A percentile compares a stretch with the other conserved stretches of the same genome.
These are phyloP conservation scores for Geranium brycei DNA, from an alignment of 345 rosid species.

Conservation along the genomic window DNA sequence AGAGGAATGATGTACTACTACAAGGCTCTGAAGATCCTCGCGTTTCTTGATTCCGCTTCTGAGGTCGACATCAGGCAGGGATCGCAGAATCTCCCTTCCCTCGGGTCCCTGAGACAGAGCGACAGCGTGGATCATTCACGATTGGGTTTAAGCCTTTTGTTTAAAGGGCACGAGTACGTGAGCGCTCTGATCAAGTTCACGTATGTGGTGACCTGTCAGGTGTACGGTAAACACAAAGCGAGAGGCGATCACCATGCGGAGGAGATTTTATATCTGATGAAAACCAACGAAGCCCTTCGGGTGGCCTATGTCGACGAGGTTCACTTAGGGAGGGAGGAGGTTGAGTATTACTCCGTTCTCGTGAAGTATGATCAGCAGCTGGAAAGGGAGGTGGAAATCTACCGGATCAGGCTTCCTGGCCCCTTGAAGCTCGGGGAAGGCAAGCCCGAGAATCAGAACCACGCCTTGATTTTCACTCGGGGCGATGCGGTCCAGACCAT, in stretches of 20 bases:
- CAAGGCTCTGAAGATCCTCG: slow-evolving; percentile 73
- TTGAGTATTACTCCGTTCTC: slow-evolving; percentile 66
- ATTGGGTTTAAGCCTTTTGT: slow-evolving; percentile 41
- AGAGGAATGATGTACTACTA: slow-evolving; percentile 94
- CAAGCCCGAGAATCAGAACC: slow-evolving; percentile 94
- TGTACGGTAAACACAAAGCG: slow-evolving; percentile 67
- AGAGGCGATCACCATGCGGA: slow-evolving; percentile 65
- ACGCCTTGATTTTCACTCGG: slow-evolving; percentile 82
- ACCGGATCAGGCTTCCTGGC: slow-evolving; percentile 79
- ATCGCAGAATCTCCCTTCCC: slow-evolving; percentile 32
- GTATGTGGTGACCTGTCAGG: slow-evolving; percentile 73
- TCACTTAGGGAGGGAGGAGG: slow-evolving; percentile 36
- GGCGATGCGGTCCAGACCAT: slow-evolving; percentile 94
- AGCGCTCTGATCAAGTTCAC: slow-evolving; percentile 76
- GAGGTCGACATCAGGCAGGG: slow-evolving; percentile 70
- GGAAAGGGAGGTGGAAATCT: slow-evolving; percentile 75
- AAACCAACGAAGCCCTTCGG: slow-evolving; percentile 71
- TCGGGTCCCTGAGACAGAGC: slow-evolving; percentile 21
- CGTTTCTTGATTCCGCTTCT: slow-evolving; percentile 77
- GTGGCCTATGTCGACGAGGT: slow-evolving; percentile 85
- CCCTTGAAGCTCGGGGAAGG: slow-evolving; percentile 86
- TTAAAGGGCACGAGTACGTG: slow-evolving; percentile 78
- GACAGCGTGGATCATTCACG: slow-evolving; percentile 17
- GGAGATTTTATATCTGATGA: slow-evolving; percentile 59
- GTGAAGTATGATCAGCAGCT: slow-evolving; percentile 65